phyloP scores from a whole-genome alignment of 495 filamentous ascomycete species.

The Daldinia grandis region DNA sequence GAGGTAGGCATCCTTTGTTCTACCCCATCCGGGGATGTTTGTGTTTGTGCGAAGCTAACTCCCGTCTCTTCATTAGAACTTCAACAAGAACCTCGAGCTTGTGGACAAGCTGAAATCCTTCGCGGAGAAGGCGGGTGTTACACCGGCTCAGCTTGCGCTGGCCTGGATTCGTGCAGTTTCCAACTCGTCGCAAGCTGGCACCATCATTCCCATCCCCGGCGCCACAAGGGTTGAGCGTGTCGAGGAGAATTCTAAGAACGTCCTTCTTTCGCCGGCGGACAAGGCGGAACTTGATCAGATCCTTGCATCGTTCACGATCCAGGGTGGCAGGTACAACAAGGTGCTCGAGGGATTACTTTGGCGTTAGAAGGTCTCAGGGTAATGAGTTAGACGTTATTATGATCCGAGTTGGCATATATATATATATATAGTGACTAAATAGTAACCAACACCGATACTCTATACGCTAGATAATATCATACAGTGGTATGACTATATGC shows the following conservation, averaged over 20 bases:
- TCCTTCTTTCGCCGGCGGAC: constrained; percentile 46
- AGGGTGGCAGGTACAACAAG: constrained; percentile 7
- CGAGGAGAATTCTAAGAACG: constrained; percentile 48
- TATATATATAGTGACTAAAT: neutral
- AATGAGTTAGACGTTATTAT: neutral
- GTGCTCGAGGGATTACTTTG: constrained; percentile 1
- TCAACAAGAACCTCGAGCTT: constrained; percentile 73
- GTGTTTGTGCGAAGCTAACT: neutral
- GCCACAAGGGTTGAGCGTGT: constrained; percentile 54
- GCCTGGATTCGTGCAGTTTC: constrained; percentile 62
- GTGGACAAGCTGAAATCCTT: constrained; percentile 69
- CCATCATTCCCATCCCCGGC: constrained; percentile 79
- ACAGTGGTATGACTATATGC: neutral
- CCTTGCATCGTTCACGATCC: constrained; percentile 18
- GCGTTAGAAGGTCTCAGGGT: neutral
- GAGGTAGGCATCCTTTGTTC: constrained; percentile 50
- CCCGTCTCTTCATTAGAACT: constrained; percentile 43
- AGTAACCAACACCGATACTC: neutral
- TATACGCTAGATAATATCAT: neutral
- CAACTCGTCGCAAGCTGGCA: constrained; percentile 51
- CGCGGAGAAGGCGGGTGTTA: constrained; percentile 68
- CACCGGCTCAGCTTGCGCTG: constrained; percentile 74
- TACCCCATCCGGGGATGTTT: neutral
- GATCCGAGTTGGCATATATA: neutral
- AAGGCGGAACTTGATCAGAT: constrained; percentile 49